Evolutionary conservation across 2,329 filamentous ascomycete genomes (phyloP).

Genomic region (Ophiostoma sp.): DNA sequence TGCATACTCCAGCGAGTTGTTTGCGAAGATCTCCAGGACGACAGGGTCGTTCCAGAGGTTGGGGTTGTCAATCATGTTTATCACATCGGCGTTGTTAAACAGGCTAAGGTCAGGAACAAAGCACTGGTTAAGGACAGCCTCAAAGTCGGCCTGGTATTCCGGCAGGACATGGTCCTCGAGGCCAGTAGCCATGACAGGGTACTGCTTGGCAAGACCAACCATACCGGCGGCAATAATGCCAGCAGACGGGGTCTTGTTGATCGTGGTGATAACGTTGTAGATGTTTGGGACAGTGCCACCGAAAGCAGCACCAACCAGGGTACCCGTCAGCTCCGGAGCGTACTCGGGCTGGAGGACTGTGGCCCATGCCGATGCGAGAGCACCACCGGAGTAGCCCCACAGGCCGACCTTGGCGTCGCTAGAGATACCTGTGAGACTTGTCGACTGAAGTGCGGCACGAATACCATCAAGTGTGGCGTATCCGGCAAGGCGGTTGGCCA

Average conservation of each 20-base stretch:
- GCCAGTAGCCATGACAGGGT: neutral
- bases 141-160: conserved; percentile 31
- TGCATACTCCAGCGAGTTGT: conserved; percentile 32
- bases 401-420: conserved; percentile 42
- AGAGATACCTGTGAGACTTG: conserved; percentile 29
- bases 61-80: conserved; percentile 29
- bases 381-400: conserved; percentile 56
- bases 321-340: conserved; percentile 45
- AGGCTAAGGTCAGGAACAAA: conserved; percentile 40
- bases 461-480: conserved; percentile 38
- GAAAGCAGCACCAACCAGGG: conserved; percentile 38
- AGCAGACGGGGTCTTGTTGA: conserved; percentile 34
- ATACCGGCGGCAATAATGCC: conserved; percentile 33
- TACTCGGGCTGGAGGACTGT: conserved; percentile 48
- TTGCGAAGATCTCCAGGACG: conserved; percentile 33
- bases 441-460: conserved; percentile 8
- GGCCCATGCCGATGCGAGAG: conserved; percentile 48
- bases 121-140: conserved; percentile 36
- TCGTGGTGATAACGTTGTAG: conserved; percentile 41
- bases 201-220: conserved; percentile 27
- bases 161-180: conserved; percentile 25
- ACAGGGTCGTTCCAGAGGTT: conserved; percentile 26
- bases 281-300: conserved; percentile 47
- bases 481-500: conserved; percentile 42
- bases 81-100: conserved; percentile 30